Evolutionary conservation across 2,329 filamentous ascomycete species (phyloP).

Genomic region (Talaromyces sp.): DNA sequence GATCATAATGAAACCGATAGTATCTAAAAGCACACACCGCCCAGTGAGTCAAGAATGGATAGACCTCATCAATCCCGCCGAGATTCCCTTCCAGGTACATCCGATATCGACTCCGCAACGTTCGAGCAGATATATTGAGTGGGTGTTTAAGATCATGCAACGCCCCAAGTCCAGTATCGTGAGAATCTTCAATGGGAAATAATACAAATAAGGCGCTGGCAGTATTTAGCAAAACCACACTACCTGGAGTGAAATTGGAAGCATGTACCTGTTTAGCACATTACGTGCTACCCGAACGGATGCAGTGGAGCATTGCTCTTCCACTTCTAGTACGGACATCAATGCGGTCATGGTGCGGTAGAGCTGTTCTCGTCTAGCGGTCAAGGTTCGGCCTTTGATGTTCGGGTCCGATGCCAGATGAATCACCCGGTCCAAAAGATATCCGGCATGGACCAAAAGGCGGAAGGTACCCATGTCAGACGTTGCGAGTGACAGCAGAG

Average conservation of each 20-base stretch:
- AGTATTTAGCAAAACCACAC: not conserved
- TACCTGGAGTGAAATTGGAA: not conserved
- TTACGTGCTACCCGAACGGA: conserved; percentile 18
- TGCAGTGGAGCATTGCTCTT: conserved; percentile 14
- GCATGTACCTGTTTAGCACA: conserved; percentile 17
- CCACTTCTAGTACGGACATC: conserved; percentile 16
- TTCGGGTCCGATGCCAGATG: conserved; percentile 17
- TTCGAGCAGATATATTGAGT: not conserved
- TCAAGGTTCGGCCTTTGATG: not conserved
- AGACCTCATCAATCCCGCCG: not conserved
- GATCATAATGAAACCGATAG: not conserved
- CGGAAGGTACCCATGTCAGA: conserved; percentile 21
- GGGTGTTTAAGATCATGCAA: not conserved
- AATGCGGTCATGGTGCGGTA: conserved; percentile 19
- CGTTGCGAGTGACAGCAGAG: conserved; percentile 18
- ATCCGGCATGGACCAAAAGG: conserved; percentile 19
- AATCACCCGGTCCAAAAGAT: conserved; percentile 18
- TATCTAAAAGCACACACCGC: not conserved
- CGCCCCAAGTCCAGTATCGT: not conserved
- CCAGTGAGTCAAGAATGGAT: not conserved
- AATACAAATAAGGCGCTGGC: not conserved
- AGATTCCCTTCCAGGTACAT: not conserved
- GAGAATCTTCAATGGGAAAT: not conserved
- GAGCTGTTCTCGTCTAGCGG: conserved; percentile 15
- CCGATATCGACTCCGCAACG: not conserved